These are phyloP conservation scores for Microbotryum violaceum DNA, from an alignment of 1,284 basidiomycete genomes.

Conservation along the genomic window DNA sequence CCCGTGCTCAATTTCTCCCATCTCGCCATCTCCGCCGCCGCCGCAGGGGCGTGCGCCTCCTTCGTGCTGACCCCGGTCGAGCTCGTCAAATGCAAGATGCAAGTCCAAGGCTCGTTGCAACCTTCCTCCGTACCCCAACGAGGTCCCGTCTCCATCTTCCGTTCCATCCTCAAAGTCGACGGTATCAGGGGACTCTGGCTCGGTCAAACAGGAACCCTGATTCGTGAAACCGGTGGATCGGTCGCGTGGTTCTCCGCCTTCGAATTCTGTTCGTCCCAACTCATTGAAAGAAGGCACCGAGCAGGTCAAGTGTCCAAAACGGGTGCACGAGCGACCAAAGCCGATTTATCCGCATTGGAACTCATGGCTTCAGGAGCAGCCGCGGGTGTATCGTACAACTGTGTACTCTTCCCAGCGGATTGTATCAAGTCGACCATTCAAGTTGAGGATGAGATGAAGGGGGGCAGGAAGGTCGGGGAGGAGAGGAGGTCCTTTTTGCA, in stretches of 20 bases:
- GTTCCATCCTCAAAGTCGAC: constrained; percentile 55
- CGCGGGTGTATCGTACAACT: constrained; percentile 79
- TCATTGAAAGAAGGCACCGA: constrained; percentile 18
- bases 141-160: constrained; percentile 64
- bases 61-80: constrained; percentile 86
- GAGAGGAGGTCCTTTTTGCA: constrained; percentile 54
- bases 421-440: constrained; percentile 92
- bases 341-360: constrained; percentile 64
- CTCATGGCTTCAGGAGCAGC: constrained; percentile 74
- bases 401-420: constrained; percentile 84
- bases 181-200: constrained; percentile 76
- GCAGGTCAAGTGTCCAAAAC: constrained; percentile 25
- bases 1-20: constrained; percentile 53
- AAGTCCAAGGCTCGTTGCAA: constrained; percentile 69
- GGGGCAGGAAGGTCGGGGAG: constrained; percentile 39
- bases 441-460: constrained; percentile 79
- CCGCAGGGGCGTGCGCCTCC: constrained; percentile 71
- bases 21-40: constrained; percentile 65
- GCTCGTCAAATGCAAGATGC: constrained; percentile 90
- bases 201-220: constrained; percentile 74
- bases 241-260: constrained; percentile 83
- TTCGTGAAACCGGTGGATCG: constrained; percentile 79
- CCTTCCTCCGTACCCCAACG: constrained; percentile 34
- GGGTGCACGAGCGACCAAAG: constrained; percentile 41
- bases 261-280: constrained; percentile 52